Conservation (phyloP, 768 basidiomycete genomes). For the Lentinula raphanica region DNA sequence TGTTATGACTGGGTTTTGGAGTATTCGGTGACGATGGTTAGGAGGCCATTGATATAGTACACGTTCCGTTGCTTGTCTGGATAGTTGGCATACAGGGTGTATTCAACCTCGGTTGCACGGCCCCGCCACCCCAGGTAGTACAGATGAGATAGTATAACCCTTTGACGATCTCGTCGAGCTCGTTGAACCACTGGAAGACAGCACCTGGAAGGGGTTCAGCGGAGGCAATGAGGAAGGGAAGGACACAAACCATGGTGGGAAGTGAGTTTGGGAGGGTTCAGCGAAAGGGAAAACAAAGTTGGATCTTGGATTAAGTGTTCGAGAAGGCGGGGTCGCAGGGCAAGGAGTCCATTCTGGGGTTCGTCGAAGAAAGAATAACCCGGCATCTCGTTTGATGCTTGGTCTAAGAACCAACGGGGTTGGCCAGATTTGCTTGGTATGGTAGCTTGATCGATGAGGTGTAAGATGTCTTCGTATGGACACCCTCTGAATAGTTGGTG, state of each 20-base stretch:
- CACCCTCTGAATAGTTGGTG: background rate
- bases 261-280: too few relatives aligned
- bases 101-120: slow-evolving; percentile 11
- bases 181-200: background rate
- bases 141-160: slow-evolving; percentile 11
- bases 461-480: background rate
- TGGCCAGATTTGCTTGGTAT: background rate
- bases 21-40: slow-evolving; percentile 9
- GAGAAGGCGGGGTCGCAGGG: background rate
- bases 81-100: slow-evolving; percentile 9
- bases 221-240: background rate
- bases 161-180: slow-evolving; percentile 8
- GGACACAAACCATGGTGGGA: background rate
- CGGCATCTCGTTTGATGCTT: background rate
- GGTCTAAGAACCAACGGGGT: background rate
- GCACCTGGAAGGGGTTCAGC: too few relatives aligned
- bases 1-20: slow-evolving; percentile 11
- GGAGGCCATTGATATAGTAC: slow-evolving; percentile 10
- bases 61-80: background rate
- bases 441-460: background rate
- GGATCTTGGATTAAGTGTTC: background rate
- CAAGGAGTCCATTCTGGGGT: background rate
- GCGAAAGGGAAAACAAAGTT: background rate
- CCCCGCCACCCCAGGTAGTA: slow-evolving; percentile 12
- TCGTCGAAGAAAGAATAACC: background rate